Base-by-base conservation (phyloP, 176 grass and related monocot species). In the Canna indica region DNA sequence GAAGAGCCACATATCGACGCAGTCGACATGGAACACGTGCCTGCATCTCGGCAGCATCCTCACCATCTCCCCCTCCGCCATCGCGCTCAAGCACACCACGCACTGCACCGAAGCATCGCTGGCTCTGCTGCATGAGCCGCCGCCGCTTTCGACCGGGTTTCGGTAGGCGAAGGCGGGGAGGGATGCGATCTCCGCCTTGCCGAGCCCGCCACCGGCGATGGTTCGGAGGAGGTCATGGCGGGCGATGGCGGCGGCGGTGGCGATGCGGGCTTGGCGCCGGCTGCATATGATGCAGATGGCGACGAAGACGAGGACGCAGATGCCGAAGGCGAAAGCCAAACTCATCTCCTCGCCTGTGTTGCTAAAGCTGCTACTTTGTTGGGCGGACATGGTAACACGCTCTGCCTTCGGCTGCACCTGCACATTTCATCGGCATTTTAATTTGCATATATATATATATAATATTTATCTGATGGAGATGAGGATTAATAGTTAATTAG, bases 11-110 rank as follows among this genome's bases (percentile, higher is more conserved):
- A 78, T 81, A 65, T 95, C 87, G 24, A 95, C 80, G 74, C 90
- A 95, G 34, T 85, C 79, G 5, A 87, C 73, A 71, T 93, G 90
- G 83, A 95, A 95, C 26, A 76, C n/a, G 70, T 95, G 90, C 25
- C 72, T 59, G 70, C 84, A 95, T 73, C 41, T 56, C 0, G 76
- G 78, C 59, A 95, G 65, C 68, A 77, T 54, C 27, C 76, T 73
- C 70, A 95, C 79, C 72, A 84, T 85, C 44, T 95, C 86, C 25
- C 83, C 84, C 18, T 85, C 90, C 1, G 35, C 86, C 64, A 95
- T 28, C 64, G 78, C 78, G 64, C 83, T 82, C 54, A 90, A 75
- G 62, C 90, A 95, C 57, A 95, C 79, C 14, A 68, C 67, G 47
- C 90, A 94, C 35, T 36, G 32, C 30, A 38, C 3, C 8, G 18